Base-by-base conservation (phyloP, 257 asterid species). In the Jacaranda copaia region DNA sequence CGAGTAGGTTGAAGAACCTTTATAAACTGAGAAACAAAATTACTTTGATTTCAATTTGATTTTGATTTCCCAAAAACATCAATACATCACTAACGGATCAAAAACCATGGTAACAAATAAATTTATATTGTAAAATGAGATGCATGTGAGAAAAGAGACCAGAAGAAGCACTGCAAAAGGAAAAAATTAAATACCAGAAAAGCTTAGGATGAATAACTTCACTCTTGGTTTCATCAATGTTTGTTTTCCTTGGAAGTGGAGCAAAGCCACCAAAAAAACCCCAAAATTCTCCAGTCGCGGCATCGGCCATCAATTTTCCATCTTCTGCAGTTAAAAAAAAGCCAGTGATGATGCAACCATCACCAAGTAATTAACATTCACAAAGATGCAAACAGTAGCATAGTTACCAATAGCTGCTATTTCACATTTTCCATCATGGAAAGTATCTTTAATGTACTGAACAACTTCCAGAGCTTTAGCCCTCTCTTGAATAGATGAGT, bases 401-500 rank as follows among this genome's bases (percentile, higher is more conserved):
- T 64, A 59, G 66, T 76, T 85, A 93, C 98, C 98, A 55, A 93
- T 83, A 20, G 96, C 77, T 15, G 95, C 97, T 82, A 93, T 84
- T 46, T 86, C 97, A 84, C 98, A 93, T 75, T 85, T 90, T 61
- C 97, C 98, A 40, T 82, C 85, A 80, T 93, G 97, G 76, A 85
- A 88, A 57, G 90, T 87, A 77, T 93, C 98, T 80, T 90, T 93
- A 75, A 93, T 76, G 77, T 89, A 93, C 84, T 93, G 92, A 81
- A 93, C 95, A 82, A 93, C 98, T 84, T 91, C 98, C 78, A 93
- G 85, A 64, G 97, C 96, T 82, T 91, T 93, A 73, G 97, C 98
- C 84, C 98, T 89, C 82, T 88, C 97, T 88, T 91, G 98, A 70
- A 87, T 89, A 46, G 85, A 82, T 64, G 98, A 86, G 80, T 89